A percentile compares a stretch with the other conserved stretches of the same genome.
phyloP scores from a whole-genome alignment of 2,329 filamentous ascomycete genomes.

The Tolypocladium album region DNA sequence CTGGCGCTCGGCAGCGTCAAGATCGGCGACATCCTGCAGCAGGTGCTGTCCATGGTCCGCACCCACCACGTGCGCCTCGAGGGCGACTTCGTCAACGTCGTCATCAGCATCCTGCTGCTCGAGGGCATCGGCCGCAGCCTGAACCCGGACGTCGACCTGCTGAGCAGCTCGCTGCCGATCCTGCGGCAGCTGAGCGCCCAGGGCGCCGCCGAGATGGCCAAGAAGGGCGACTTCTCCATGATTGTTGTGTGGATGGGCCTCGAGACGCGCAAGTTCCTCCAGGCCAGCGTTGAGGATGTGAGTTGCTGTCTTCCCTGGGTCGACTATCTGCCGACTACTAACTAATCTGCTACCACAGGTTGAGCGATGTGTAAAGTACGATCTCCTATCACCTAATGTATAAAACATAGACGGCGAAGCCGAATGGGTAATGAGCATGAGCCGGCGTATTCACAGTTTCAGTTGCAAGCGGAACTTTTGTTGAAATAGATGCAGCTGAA shows the following conservation, averaged over 20 bases:
- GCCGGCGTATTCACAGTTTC: background rate
- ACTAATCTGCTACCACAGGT: constrained; percentile 37
- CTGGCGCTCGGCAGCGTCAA: constrained; percentile 89
- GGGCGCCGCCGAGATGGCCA: constrained; percentile 58
- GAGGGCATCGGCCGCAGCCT: constrained; percentile 87
- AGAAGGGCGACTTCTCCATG: constrained; percentile 71
- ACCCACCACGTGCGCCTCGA: constrained; percentile 87
- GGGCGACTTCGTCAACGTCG: constrained; percentile 96
- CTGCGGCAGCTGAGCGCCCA: constrained; percentile 77
- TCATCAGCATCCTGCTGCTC: constrained; percentile 84
- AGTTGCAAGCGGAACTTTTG: background rate
- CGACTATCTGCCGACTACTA: constrained; percentile 4
- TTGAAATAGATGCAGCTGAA: background rate
- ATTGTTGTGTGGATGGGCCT: constrained; percentile 84
- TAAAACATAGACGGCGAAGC: constrained; percentile 28
- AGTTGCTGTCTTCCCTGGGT: constrained; percentile 24
- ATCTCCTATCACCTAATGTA: constrained; percentile 79
- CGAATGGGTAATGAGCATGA: background rate
- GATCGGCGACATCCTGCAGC: constrained; percentile 88
- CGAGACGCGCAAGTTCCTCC: constrained; percentile 79
- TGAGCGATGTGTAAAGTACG: constrained; percentile 83
- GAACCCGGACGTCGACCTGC: constrained; percentile 78
- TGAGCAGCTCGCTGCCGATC: constrained; percentile 80
- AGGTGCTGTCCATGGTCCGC: constrained; percentile 86
- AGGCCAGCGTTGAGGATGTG: constrained; percentile 81